Evolutionary conservation across 345 rosid genomes (phyloP), one percentile per base, ranked within the genome.

Genomic region (Mercurialis annua): DNA sequence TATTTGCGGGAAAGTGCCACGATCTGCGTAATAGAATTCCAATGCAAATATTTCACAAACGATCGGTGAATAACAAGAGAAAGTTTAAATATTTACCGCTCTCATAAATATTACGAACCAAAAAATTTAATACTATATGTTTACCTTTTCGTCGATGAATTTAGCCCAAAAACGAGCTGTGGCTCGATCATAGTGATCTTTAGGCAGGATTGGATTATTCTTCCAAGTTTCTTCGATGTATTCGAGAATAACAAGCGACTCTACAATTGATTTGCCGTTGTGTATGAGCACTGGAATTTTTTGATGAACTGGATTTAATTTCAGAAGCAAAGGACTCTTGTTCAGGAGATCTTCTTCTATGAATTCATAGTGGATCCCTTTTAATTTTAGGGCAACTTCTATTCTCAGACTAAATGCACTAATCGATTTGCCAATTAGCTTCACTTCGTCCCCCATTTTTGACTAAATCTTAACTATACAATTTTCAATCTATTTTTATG

Each of bases 161-260:
- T 46, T 71, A 21, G 64, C 64, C 69, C 69, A 71, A 16, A 71
- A 71, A 8, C 74, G 74, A 31, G 69, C 63, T 4, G 20, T 42
- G 48, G 64, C 55, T 34, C 68, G 29, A 10, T 43, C 20, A 26
- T 55, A 27, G 64, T 42, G 69, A 40, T 64, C 62, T 26, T 64
- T 23, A 18, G 74, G 74, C 17, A 64, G 48, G 12, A 71, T 46
- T 8, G 69, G 69, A 56, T 44, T 63, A 17, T 34, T 21, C 10
- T n/a, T 20, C 69, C 69, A 71, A 7, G 57, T 64, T 7, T 71
- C 69, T 7, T 71, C 64, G 12, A 71, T 64, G 65, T 71, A 71
- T 54, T 64, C 69, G 17, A 71, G 63, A 7, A 64, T 64, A 51
- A 64, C 63, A 1, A 64, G 58, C 3, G 75, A 71, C 57, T 71